These are phyloP conservation scores for Eucalyptus grandis DNA, from an alignment of 345 rosid genomes.

Conservation along the genomic window DNA sequence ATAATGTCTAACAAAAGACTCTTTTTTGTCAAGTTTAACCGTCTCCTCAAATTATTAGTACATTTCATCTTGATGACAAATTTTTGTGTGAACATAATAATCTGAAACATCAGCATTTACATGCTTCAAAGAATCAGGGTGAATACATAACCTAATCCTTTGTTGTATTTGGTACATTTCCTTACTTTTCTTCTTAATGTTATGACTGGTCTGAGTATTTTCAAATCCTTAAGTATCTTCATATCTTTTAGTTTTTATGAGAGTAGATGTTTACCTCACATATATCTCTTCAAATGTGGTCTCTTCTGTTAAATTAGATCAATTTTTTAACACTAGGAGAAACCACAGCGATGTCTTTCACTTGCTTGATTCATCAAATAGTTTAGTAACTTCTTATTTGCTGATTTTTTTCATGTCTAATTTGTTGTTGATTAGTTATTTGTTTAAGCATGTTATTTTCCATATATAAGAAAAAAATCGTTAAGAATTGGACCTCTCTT, in stretches of 20 bases:
- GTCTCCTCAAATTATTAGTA: not conserved
- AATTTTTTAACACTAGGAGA: not conserved
- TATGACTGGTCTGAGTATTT: not conserved
- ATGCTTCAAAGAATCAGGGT: not conserved
- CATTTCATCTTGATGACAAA: not conserved
- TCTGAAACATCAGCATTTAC: not conserved
- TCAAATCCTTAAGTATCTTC: not conserved
- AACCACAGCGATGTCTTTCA: not conserved
- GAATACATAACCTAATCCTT: not conserved
- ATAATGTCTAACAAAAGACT: not conserved
- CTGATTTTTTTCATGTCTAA: not conserved
- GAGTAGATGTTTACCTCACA: not conserved
- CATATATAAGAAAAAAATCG: not conserved
- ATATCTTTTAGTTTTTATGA: not conserved
- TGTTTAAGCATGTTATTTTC: not conserved
- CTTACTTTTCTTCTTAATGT: not conserved
- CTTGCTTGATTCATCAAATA: not conserved
- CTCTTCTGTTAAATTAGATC: not conserved
- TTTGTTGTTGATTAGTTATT: not conserved
- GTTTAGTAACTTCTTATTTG: not conserved
- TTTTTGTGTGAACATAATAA: not conserved
- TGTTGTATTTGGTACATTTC: not conserved
- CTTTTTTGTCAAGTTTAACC: not conserved
- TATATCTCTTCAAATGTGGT: not conserved
- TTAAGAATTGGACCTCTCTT: not conserved